Percentiles rank a stretch among this genome's conserved stretches.
These are phyloP conservation scores for Fusarium scirpi DNA, from an alignment of 2,329 filamentous ascomycete genomes.

Conservation along the genomic window DNA sequence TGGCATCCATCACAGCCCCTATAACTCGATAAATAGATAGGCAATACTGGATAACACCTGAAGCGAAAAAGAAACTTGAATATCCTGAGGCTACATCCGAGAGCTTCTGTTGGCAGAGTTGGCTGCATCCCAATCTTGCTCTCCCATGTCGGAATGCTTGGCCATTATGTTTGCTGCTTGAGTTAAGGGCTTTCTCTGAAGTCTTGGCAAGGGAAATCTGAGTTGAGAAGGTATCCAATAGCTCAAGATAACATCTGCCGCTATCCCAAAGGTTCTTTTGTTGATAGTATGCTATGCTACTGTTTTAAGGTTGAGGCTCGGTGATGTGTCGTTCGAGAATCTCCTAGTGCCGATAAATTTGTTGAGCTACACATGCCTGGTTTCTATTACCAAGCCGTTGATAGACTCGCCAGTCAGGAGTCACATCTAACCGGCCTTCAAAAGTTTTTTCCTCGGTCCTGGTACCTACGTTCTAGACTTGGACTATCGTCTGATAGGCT, in stretches of 20 bases:
- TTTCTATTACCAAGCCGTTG: no score
- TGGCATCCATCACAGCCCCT: no score
- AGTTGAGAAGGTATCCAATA: not conserved
- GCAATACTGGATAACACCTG: not conserved
- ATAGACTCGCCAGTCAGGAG: no score
- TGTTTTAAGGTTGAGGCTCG: no score
- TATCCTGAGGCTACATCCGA: not conserved
- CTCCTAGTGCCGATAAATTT: not conserved
- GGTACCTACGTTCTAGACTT: not conserved
- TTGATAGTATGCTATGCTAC: no score
- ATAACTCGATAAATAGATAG: not conserved
- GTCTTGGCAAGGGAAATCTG: rapidly evolving
- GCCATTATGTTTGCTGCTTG: not conserved
- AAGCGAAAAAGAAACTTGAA: not conserved
- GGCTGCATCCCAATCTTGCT: not conserved
- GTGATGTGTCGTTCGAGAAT: not conserved
- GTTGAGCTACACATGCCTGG: not conserved
- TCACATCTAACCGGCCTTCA: no score
- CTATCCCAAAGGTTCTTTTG: no score
- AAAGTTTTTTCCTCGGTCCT: not conserved
- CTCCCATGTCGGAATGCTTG: not conserved
- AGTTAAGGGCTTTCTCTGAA: not conserved
- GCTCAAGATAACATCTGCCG: not conserved
- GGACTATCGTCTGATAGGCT: not conserved
- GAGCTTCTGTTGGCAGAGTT: not conserved